These are phyloP conservation scores for Spathaspora girioi DNA, from an alignment of 805 yeast species.

Conservation along the genomic window DNA sequence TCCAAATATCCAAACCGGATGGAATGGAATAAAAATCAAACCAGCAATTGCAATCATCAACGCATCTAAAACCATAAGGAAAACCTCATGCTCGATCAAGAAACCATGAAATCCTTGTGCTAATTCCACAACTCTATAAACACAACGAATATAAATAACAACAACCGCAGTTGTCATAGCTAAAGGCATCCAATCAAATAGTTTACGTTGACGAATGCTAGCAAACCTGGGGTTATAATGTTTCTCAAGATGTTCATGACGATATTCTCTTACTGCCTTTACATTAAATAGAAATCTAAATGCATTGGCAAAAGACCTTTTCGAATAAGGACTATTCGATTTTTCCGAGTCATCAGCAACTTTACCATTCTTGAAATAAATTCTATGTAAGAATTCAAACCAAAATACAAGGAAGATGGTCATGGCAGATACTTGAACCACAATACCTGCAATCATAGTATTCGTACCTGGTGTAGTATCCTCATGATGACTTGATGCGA, in stretches of 20 bases:
- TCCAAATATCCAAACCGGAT: conserved; percentile 36
- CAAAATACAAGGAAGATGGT: conserved; percentile 30
- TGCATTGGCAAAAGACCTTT: conserved; percentile 20
- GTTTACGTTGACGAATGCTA: conserved; percentile 19
- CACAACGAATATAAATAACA: conserved; percentile 31
- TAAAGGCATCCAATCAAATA: conserved; percentile 30
- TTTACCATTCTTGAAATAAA: conserved; percentile 24
- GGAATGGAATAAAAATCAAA: conserved; percentile 33
- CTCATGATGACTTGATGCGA: conserved; percentile 18
- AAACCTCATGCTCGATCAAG: conserved; percentile 33
- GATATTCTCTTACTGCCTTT: conserved; percentile 19
- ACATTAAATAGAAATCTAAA: conserved; percentile 26
- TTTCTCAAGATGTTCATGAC: conserved; percentile 20
- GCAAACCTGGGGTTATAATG: conserved; percentile 26
- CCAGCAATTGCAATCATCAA: conserved; percentile 35
- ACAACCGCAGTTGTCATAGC: conserved; percentile 31
- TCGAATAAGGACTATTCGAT: conserved; percentile 13
- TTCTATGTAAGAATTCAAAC: conserved; percentile 31
- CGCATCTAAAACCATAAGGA: conserved; percentile 36
- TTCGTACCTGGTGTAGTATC: conserved; percentile 30
- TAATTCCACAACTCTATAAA: conserved; percentile 40
- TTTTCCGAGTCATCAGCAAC: conserved; percentile 4
- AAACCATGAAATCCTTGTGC: conserved; percentile 36
- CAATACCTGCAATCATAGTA: conserved; percentile 37
- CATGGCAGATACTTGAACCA: conserved; percentile 38